A percentile compares a stretch with the other conserved stretches of the same genome.
phyloP scores from a whole-genome alignment of 1,139 yeast genomes.

The Kazachstania sp. region DNA sequence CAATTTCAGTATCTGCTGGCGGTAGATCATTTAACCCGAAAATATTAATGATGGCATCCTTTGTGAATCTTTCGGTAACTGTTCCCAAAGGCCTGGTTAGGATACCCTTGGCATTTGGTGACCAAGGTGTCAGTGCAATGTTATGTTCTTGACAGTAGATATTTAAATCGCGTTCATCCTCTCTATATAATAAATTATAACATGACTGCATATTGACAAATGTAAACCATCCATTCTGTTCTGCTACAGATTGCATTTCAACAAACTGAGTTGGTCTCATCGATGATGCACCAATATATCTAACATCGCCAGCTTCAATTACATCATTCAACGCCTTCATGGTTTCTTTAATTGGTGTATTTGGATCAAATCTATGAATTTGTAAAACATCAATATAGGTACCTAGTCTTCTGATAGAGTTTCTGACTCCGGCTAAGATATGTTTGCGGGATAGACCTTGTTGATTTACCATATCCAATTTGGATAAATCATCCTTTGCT shows the following conservation, averaged over 20 bases:
- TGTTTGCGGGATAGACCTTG: constrained; percentile 41
- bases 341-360: constrained; percentile 38
- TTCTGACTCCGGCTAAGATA: constrained; percentile 38
- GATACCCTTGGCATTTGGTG: constrained; percentile 42
- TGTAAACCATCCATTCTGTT: constrained; percentile 38
- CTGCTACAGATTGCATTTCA: constrained; percentile 39
- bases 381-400: constrained; percentile 31
- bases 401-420: constrained; percentile 39
- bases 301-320: constrained; percentile 35
- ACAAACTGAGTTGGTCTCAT: constrained; percentile 41
- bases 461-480: constrained; percentile 22
- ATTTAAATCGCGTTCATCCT: constrained; percentile 45
- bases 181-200: constrained; percentile 42
- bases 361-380: constrained; percentile 39
- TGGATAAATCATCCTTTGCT: background rate
- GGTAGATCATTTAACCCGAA: constrained; percentile 11
- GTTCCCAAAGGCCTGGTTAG: constrained; percentile 36
- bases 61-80: constrained; percentile 10
- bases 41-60: constrained; percentile 13
- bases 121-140: constrained; percentile 44
- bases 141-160: constrained; percentile 31
- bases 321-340: constrained; percentile 43
- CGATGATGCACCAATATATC: constrained; percentile 44
- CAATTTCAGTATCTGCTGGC: constrained; percentile 34
- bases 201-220: constrained; percentile 44